Percentiles rank a stretch among this genome's conserved stretches.
Conservation (phyloP, 768 basidiomycete species). For the Phylloporus rhodoxanthus region DNA sequence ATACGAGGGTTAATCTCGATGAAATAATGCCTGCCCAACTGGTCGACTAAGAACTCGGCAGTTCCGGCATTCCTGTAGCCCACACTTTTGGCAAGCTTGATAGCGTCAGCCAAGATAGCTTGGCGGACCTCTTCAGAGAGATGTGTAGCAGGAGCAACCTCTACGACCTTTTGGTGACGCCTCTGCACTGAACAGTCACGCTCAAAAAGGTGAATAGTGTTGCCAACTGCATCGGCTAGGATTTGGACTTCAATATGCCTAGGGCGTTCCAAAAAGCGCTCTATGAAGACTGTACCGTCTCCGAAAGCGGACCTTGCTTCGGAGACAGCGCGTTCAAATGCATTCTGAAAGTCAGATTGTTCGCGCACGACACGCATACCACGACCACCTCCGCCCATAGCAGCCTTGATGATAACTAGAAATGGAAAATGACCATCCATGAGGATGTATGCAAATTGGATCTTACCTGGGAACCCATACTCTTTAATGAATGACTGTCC, state of each 20-base stretch:
- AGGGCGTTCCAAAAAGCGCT: conserved; percentile 93
- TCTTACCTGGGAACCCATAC: conserved; percentile 84
- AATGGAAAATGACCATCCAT: conserved; percentile 10
- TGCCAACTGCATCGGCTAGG: conserved; percentile 85
- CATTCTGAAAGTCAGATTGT: conserved; percentile 81
- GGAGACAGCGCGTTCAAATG: conserved; percentile 87
- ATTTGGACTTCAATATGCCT: conserved; percentile 98
- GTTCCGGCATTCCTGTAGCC: conserved; percentile 97
- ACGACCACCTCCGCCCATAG: conserved; percentile 97
- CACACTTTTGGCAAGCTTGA: conserved; percentile 90
- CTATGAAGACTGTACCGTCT: conserved; percentile 98
- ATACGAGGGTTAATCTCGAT: conserved; percentile 99
- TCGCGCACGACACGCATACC: conserved; percentile 99
- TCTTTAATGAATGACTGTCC: conserved; percentile 90
- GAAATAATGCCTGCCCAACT: conserved; percentile 95
- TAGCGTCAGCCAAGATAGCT: conserved; percentile 83
- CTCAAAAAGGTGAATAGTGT: conserved; percentile 97
- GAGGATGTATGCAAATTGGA: neutral
- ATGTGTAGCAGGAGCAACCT: conserved; percentile 95
- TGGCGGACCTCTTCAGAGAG: conserved; percentile 87
- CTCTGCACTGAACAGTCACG: conserved; percentile 99
- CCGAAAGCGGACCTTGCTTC: conserved; percentile 98
- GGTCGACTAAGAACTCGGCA: conserved; percentile 97
- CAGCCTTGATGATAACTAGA: conserved; percentile 96
- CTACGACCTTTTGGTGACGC: conserved; percentile 98